Conservation (phyloP, 345 rosid genomes). For the Eucalyptus sp. region DNA sequence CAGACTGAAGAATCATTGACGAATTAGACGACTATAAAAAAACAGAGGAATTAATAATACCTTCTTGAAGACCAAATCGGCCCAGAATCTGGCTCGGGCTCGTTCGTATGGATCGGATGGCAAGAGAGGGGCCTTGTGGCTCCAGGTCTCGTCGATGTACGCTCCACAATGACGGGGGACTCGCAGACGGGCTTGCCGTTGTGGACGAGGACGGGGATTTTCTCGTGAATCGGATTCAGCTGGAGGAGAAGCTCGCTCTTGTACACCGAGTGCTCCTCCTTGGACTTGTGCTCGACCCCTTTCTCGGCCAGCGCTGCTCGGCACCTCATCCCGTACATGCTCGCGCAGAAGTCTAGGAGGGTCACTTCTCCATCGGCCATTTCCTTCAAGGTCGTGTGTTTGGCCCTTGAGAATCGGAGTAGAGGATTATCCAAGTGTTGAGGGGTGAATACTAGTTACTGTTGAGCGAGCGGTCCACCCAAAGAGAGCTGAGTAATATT, state of each 20-base stretch:
- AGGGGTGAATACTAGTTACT: neutral
- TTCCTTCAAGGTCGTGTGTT: neutral
- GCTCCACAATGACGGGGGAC: neutral
- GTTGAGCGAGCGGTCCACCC: neutral
- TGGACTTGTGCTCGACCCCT: neutral
- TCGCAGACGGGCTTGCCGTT: neutral
- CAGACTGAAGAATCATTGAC: neutral
- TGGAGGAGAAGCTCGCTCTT: neutral
- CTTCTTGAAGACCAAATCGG: conserved; percentile 17
- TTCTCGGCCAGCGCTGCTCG: conserved; percentile 11
- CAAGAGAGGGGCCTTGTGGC: neutral
- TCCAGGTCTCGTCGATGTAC: conserved; percentile 6
- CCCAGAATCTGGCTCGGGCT: conserved; percentile 17
- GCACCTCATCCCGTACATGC: conserved; percentile 13
- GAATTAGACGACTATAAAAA: neutral
- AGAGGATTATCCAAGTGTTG: neutral
- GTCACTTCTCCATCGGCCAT: neutral
- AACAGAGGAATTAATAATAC: neutral
- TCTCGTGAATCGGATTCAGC: neutral
- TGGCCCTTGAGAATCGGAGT: neutral
- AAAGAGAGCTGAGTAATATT: neutral
- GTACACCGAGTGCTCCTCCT: conserved; percentile 2
- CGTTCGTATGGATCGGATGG: neutral
- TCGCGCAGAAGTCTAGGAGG: conserved; percentile 10
- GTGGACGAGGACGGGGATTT: neutral